Conservation (phyloP, 2,329 filamentous ascomycete genomes). For the Colletotrichum sp. region DNA sequence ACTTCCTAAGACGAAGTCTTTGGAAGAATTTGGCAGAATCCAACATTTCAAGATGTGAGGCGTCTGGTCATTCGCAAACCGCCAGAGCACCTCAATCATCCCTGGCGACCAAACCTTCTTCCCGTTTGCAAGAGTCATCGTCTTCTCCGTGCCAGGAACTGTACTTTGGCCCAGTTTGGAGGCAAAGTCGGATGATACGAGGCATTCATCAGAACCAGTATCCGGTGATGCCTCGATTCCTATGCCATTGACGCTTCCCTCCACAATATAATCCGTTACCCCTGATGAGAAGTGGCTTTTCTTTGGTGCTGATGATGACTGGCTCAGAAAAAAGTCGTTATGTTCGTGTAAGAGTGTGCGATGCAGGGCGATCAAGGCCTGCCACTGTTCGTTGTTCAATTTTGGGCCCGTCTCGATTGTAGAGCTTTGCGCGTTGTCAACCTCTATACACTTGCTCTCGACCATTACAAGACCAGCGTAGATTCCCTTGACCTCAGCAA, state of each 20-base stretch:
- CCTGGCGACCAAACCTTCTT: background rate
- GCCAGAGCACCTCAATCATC: background rate
- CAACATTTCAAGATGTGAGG: background rate
- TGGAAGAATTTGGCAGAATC: background rate
- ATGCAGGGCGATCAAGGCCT: background rate
- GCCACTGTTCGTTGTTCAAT: background rate
- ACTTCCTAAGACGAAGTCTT: background rate
- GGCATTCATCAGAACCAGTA: background rate
- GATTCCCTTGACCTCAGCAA: constrained; percentile 82
- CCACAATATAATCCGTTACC: background rate
- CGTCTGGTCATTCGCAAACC: background rate
- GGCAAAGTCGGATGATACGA: background rate
- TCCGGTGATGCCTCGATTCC: background rate
- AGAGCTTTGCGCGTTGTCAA: constrained; percentile 67
- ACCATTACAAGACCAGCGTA: constrained; percentile 87
- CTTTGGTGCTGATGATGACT: background rate
- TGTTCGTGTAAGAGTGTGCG: background rate
- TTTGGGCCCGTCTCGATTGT: constrained; percentile 25
- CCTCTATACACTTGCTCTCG: constrained; percentile 85
- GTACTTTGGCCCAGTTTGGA: background rate
- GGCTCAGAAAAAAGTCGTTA: background rate
- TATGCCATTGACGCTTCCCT: background rate
- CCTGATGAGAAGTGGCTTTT: background rate
- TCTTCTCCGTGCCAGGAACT: background rate
- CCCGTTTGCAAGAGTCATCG: background rate